Evolutionary conservation across 2,329 filamentous ascomycete genomes (phyloP).

Genomic region (Diplocarpon mali): DNA sequence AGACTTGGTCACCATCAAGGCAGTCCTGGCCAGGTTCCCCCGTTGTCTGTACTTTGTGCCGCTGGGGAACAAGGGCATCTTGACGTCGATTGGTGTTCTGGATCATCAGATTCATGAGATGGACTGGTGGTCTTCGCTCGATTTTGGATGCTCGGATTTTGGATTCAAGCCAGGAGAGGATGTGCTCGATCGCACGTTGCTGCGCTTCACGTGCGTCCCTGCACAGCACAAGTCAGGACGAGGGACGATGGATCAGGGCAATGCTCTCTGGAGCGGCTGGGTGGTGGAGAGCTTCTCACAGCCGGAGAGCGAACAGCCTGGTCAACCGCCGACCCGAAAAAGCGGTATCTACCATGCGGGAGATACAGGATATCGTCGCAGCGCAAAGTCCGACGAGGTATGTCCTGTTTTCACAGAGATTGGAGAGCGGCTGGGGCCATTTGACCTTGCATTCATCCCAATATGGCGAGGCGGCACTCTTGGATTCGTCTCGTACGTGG

Average conservation of each 20-base stretch:
- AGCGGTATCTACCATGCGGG: slow-evolving; percentile 83
- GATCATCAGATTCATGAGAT: slow-evolving; percentile 62
- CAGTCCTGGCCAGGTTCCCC: slow-evolving; percentile 59
- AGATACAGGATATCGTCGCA: slow-evolving; percentile 44
- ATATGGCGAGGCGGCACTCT: slow-evolving; percentile 45
- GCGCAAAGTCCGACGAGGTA: slow-evolving; percentile 55
- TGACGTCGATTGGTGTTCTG: slow-evolving; percentile 52
- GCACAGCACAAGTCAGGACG: slow-evolving; percentile 72
- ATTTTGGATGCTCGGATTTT: slow-evolving; percentile 44
- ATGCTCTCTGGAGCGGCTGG: slow-evolving; percentile 84
- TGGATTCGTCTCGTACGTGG: slow-evolving; percentile 15
- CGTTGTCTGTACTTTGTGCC: slow-evolving; percentile 84
- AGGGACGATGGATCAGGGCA: slow-evolving; percentile 50
- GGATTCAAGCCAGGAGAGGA: slow-evolving; percentile 21
- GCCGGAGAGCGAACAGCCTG: slow-evolving; percentile 5
- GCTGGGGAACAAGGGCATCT: slow-evolving; percentile 73
- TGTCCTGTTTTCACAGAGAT: slow-evolving; percentile 81
- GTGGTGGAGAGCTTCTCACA: slow-evolving; percentile 39
- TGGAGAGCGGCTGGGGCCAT: slow-evolving; percentile 67
- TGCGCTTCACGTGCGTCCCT: slow-evolving; percentile 52
- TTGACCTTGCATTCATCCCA: slow-evolving; percentile 81
- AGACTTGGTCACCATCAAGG: slow-evolving; percentile 59
- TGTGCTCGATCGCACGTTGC: slow-evolving; percentile 41
- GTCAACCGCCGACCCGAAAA: slow-evolving; percentile 47
- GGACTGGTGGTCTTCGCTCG: slow-evolving; percentile 85